phyloP scores from a whole-genome alignment of 75 land plant species.

The Isoetes taiwanensis region DNA sequence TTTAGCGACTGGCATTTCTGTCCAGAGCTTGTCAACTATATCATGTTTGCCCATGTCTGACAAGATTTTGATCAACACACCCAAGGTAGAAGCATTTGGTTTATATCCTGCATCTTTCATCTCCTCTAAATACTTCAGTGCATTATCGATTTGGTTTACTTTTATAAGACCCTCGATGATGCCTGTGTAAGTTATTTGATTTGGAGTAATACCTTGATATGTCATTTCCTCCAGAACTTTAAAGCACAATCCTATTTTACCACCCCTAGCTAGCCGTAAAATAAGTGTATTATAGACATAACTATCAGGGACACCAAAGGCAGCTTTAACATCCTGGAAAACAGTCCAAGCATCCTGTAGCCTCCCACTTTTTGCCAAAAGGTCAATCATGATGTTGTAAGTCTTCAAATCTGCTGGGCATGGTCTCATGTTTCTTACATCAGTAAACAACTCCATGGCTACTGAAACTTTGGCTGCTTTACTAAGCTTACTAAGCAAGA shows the following conservation, averaged over 20 bases:
- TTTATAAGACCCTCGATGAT: not conserved
- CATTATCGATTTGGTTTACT: not conserved
- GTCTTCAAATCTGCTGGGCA: not conserved
- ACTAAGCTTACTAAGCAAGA: not conserved
- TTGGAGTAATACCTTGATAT: not conserved
- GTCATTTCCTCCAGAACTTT: not conserved
- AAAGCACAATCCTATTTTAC: not conserved
- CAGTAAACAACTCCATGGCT: not conserved
- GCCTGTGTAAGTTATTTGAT: not conserved
- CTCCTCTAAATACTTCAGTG: not conserved
- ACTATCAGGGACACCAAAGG: not conserved
- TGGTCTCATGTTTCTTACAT: not conserved
- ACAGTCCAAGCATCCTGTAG: not conserved
- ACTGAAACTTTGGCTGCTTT: not conserved
- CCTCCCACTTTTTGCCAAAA: not conserved
- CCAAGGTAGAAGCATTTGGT: too few relatives aligned
- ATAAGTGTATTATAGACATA: not conserved
- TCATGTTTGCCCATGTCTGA: too few relatives aligned
- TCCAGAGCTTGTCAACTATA: too few relatives aligned
- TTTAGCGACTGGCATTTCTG: too few relatives aligned
- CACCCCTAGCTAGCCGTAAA: not conserved
- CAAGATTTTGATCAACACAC: too few relatives aligned
- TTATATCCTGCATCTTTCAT: too few relatives aligned
- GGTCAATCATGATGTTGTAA: constrained; percentile 2
- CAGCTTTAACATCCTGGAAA: not conserved